Conservation (phyloP, 176 grass and related monocot genomes). For the Alopecurus myosuroides region DNA sequence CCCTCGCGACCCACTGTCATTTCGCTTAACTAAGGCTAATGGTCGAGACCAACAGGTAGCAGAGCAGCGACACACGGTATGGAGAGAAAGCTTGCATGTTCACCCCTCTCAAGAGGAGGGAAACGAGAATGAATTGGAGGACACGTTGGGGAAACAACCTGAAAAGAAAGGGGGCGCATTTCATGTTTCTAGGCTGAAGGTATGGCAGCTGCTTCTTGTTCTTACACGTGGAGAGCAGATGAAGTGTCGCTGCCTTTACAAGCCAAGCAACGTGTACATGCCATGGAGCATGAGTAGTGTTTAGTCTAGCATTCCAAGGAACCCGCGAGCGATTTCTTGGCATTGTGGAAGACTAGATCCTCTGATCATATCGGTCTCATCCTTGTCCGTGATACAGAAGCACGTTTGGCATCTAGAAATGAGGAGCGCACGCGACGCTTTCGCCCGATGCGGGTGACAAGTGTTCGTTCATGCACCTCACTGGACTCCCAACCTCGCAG, state of each 20-base stretch:
- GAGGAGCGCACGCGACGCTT: neutral
- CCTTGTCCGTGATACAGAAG: conserved; percentile 29
- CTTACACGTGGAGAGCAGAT: conserved; percentile 6
- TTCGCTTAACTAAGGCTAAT: neutral
- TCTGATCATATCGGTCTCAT: conserved; percentile 3
- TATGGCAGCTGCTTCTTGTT: neutral
- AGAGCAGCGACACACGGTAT: neutral
- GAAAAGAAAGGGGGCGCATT: neutral
- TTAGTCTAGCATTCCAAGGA: neutral
- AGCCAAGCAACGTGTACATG: conserved; percentile 23
- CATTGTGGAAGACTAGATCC: conserved; percentile 1
- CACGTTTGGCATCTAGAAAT: neutral
- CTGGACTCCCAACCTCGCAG: neutral
- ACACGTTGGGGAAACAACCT: conserved; percentile 38
- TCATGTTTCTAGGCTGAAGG: conserved; percentile 19
- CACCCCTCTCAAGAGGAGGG: neutral
- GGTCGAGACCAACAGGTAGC: neutral
- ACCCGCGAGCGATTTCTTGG: conserved; percentile 26
- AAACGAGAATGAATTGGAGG: neutral
- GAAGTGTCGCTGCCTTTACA: conserved; percentile 20
- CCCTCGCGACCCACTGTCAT: neutral
- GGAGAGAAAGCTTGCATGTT: neutral
- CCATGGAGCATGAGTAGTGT: neutral
- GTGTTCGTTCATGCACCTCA: conserved; percentile 32
- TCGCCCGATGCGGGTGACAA: conserved; percentile 3